These are phyloP conservation scores for Fusarium camptoceras DNA, from an alignment of 2,329 filamentous ascomycete genomes.

Conservation along the genomic window DNA sequence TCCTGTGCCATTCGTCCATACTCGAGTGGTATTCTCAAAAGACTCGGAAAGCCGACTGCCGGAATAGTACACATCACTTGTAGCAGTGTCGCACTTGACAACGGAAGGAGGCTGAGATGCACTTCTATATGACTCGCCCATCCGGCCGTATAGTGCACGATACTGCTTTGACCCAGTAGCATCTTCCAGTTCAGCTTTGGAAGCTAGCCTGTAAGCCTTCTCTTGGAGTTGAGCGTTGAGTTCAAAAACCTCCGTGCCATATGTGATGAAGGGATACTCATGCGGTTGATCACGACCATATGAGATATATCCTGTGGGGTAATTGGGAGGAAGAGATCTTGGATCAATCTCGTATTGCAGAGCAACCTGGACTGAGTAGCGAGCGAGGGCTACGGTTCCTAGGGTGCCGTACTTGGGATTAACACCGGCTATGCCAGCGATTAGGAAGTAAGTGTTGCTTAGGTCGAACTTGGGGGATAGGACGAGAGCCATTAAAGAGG, in stretches of 20 bases:
- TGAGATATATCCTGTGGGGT: slow-evolving; percentile 75
- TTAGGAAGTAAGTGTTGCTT: slow-evolving; percentile 74
- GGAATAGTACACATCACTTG: slow-evolving; percentile 78
- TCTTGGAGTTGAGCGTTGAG: slow-evolving; percentile 69
- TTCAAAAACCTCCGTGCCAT: slow-evolving; percentile 78
- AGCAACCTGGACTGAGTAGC: slow-evolving; percentile 78
- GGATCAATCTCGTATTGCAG: slow-evolving; percentile 81
- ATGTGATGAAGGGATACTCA: slow-evolving; percentile 68
- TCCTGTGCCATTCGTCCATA: slow-evolving; percentile 76
- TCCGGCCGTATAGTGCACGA: slow-evolving; percentile 63
- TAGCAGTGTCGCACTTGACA: slow-evolving; percentile 74
- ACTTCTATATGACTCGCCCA: slow-evolving; percentile 54
- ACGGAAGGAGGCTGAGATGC: slow-evolving; percentile 65
- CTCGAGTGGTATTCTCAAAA: slow-evolving; percentile 72
- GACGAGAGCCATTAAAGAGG: slow-evolving; percentile 72
- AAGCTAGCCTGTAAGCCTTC: slow-evolving; percentile 63
- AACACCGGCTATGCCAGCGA: slow-evolving; percentile 79
- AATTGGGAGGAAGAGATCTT: slow-evolving; percentile 74
- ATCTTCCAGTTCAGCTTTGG: slow-evolving; percentile 64
- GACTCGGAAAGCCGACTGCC: slow-evolving; percentile 69
- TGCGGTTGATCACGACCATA: slow-evolving; percentile 67
- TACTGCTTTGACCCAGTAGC: slow-evolving; percentile 62
- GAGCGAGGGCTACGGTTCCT: slow-evolving; percentile 73
- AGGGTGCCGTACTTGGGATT: slow-evolving; percentile 76
- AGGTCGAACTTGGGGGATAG: slow-evolving; percentile 73